Base-by-base conservation (phyloP, 257 asterid species). In the Anisodus tanguticus region DNA sequence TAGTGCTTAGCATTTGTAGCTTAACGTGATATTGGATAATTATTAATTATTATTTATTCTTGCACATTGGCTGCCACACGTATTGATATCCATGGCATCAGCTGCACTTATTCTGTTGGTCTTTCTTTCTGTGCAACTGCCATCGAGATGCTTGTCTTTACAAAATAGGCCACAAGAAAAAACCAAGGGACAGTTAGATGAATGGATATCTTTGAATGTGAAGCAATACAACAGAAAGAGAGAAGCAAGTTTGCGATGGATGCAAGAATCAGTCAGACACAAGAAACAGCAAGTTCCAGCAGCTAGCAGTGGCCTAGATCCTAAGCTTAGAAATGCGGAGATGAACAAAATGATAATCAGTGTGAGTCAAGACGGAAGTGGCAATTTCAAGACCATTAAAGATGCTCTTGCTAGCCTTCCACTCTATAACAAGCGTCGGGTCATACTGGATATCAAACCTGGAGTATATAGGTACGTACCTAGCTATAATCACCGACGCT, bases 371-470 rank as follows among this genome's bases (percentile, higher is more conserved):
- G 95, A 92, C 9, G 94, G 95, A 49, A 83, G 31, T 16, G 91
- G 85, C 3, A 84, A 88, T 63, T 91, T 86, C 86, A 86, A 57
- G 77, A 92, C 91, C 68, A 88, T 92, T 37, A 86, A 26, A 8
- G 90, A 92, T 79, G 95, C 95, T 17, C 69, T 92, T 70, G 83
- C 86, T 53, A 79, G 15, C 88, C 83, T 92, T 87, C 94, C 93
- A 5, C 70, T 82, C 3, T 77, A 79, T 87, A 92, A 92, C 68
- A 79, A 85, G 82, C 88, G 85, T 8, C 86, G 95, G 78, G 83
- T 89, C 86, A 63, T 90, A 4, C 1, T 92, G 51, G 88, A 80
- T 37, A 87, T 92, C n/a, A 89, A 80, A 82, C 71, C 92, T 2
- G 95, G 94, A 12, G 81, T 91, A 82, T 92, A 92, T 83, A 87